Conservation (phyloP, 2,329 filamentous ascomycete species). For the Alternaria burnsii region DNA sequence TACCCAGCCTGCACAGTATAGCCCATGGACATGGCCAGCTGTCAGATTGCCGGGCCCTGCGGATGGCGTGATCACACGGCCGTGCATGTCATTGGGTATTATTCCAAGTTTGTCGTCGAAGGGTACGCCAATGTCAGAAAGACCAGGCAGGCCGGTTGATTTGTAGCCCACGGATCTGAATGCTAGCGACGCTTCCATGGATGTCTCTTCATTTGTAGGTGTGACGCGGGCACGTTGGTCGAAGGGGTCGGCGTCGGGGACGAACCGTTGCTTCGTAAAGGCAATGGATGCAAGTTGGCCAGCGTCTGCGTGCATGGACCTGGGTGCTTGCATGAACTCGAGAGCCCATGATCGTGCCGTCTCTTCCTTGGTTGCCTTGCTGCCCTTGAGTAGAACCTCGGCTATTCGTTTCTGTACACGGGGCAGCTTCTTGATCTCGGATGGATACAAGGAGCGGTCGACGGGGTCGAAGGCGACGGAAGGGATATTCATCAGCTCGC, state of each 20-base stretch:
- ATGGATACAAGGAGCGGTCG: slow-evolving; percentile 71
- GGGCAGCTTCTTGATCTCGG: slow-evolving; percentile 73
- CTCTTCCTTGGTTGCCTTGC: slow-evolving; percentile 58
- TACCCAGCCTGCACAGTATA: slow-evolving; percentile 97
- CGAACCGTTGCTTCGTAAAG: slow-evolving; percentile 66
- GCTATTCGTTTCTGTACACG: slow-evolving; percentile 79
- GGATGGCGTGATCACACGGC: slow-evolving; percentile 68
- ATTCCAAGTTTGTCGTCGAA: slow-evolving; percentile 80
- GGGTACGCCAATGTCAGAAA: slow-evolving; percentile 75
- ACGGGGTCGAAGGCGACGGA: slow-evolving; percentile 76
- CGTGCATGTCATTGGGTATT: slow-evolving; percentile 82
- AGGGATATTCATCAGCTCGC: slow-evolving; percentile 83
- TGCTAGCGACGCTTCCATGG: slow-evolving; percentile 73
- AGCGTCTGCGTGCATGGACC: slow-evolving; percentile 66
- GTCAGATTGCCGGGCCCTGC: slow-evolving; percentile 51
- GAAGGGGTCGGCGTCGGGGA: slow-evolving; percentile 53
- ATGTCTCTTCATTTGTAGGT: slow-evolving; percentile 54
- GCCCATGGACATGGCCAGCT: slow-evolving; percentile 67
- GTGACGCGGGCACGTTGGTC: slow-evolving; percentile 62
- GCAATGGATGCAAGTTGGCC: slow-evolving; percentile 68
- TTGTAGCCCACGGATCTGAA: slow-evolving; percentile 98
- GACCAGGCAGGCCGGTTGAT: slow-evolving; percentile 77
- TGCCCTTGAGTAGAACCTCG: slow-evolving; percentile 82
- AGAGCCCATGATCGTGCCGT: slow-evolving; percentile 79
- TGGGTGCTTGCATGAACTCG: slow-evolving; percentile 84